Base-by-base conservation (phyloP, 352 stramenopile species). In the Pythium oligandrum region DNA sequence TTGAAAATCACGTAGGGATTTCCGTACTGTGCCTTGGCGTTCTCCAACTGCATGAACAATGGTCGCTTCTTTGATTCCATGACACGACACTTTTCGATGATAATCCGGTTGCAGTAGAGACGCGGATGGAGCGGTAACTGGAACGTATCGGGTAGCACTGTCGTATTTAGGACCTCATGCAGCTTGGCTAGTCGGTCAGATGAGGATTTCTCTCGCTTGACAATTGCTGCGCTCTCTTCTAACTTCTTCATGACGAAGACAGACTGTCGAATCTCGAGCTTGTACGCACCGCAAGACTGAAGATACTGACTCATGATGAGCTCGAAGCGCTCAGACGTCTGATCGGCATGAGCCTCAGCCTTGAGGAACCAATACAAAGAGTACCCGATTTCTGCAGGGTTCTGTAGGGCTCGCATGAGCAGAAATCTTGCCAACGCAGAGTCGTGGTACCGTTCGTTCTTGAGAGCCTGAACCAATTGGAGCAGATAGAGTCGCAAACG, bases 1-100 rank as follows among this genome's bases (percentile, higher is more conserved):
- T 98, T 98, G 69, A 97, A 96, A 50, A 98, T 95, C 35, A 96
- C 72, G 52, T 75, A 84, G 1, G 74, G 75, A 6, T 73, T 68
- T 32, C 66, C 71, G 48, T 89, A 75, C 40, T 86, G 63, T 0
- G 70, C 56, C 45, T 91, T 91, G 6, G 75, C 67, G 31, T 76
- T 88, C 51, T 88, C 66, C 8, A 98, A 84, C 30, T 88, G 83
- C 10, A 98, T 67, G 52, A 90, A 88, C 0, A 98, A 73, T 6
- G 93, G 93, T 3, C 87, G 73, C 61, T 98, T 97, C 63, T 97
- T 98, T 12, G 78, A 96, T 57, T 93, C 90, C 93, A 98, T 98
- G 36, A 98, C 90, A 10, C 80, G 73, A 59, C 89, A 97, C 51
- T 86, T 86, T 3, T 86, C 68, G 4, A 90, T 62, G 40, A 92